phyloP scores from a whole-genome alignment of 140 eudicot genomes.

The Erigeron philadelphicus region DNA sequence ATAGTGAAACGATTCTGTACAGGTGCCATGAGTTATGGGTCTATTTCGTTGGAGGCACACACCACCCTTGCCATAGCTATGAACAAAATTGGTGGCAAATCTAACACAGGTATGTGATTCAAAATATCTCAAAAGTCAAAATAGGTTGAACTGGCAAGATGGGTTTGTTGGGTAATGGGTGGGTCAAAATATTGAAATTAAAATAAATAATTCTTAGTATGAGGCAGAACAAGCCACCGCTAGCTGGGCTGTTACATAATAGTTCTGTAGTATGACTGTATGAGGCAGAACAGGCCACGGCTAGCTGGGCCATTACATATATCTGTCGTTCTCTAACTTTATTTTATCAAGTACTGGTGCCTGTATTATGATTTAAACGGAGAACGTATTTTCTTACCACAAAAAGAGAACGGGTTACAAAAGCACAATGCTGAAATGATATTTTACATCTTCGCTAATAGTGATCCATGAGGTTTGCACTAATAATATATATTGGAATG shows the following conservation, averaged over 20 bases:
- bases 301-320: not conserved
- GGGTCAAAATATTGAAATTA: not conserved
- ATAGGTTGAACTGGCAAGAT: not conserved
- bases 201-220: no score
- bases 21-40: conserved; percentile 99
- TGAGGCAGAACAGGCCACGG: not conserved
- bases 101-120: conserved; percentile 73
- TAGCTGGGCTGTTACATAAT: not conserved
- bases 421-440: no score
- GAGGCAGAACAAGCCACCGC: not conserved
- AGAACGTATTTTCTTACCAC: no score
- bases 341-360: no score
- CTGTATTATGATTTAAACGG: no score
- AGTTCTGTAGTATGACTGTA: no score
- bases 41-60: conserved; percentile 94
- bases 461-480: no score
- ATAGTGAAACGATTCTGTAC: conserved; percentile 93
- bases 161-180: not conserved
- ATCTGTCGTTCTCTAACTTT: no score
- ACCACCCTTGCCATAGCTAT: conserved; percentile 90
- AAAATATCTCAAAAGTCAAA: no score
- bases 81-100: conserved; percentile 96
- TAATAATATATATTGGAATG: no score
- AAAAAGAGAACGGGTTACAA: no score
- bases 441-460: no score